Base-by-base conservation (phyloP, 352 stramenopile species). In the Pythium oligandrum region DNA sequence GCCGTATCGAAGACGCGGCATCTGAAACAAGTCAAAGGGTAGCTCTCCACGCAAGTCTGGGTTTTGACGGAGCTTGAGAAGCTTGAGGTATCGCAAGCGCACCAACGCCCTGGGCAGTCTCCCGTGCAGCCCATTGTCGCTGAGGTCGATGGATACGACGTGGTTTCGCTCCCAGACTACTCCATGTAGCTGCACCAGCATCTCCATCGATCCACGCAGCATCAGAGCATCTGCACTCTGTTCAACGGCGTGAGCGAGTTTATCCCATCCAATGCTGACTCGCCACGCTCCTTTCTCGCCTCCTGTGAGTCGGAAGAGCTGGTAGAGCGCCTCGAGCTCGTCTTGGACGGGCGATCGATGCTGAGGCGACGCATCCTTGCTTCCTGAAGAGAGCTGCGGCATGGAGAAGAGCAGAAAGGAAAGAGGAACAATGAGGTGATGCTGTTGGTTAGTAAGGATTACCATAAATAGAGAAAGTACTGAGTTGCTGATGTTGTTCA, bases 81-180 rank as follows among this genome's bases (percentile, higher is more conserved):
- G 72, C 45, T 60, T 74, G 30, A 90, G 65, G 48, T 67, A 77
- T 4, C 66, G 64, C 17, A 90, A 46, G n/a, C 59, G 61, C 1
- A 45, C 55, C 11, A 87, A 67, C 40, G 79, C 64, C 37, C 50
- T 55, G 0, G 77, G 75, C n/a, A 88, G 57, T 26, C 17, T 61
- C 0, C 78, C 79, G 6, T 50, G 40, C n/a, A 90, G 61, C 31
- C 59, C 72, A 43, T 90, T 90, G 2, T 36, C 56, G 2, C 57
- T 68, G 5, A 90, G 38, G 42, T 87, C 79, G 40, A 90, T 68
- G 1, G 65, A 44, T 4, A 87, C 63, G 36, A 90, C 68, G 47
- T 83, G 75, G 52, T 87, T 87, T 5, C 64, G 62, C 34, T 84
- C 69, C 74, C 78, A 90, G 9, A 65, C 66, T 6, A 83, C 62